These are phyloP conservation scores for Clitopilus passeckerianus DNA, from an alignment of 768 basidiomycete genomes.

Conservation along the genomic window DNA sequence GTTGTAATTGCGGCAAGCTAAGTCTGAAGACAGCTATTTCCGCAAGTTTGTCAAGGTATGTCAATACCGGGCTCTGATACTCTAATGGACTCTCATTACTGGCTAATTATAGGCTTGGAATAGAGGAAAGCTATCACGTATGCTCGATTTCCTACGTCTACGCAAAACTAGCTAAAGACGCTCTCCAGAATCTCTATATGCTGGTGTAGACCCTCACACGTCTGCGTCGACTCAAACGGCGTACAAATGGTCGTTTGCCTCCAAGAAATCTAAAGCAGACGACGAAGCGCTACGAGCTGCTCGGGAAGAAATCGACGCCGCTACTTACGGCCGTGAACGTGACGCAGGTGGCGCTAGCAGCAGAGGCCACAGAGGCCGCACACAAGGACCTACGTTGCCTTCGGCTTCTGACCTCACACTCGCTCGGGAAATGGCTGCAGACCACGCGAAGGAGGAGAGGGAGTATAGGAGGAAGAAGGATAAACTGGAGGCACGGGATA, in stretches of 20 bases:
- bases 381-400: constrained; percentile 68
- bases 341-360: constrained; percentile 13
- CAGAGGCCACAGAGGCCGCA: constrained; percentile 16
- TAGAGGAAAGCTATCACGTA: constrained; percentile 66
- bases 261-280: constrained; percentile 58
- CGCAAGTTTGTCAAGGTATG: constrained; percentile 85
- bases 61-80: neutral
- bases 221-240: constrained; percentile 68
- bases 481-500: constrained; percentile 58
- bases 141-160: constrained; percentile 9
- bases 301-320: constrained; percentile 53
- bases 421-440: constrained; percentile 57
- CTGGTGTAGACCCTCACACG: constrained; percentile 51
- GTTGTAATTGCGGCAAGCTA: constrained; percentile 14
- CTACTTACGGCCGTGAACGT: constrained; percentile 33
- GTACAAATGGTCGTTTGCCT: constrained; percentile 86
- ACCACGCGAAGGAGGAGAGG: constrained; percentile 48
- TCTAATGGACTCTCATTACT: constrained; percentile 1
- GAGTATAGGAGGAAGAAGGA: constrained; percentile 63
- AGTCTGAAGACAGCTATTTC: constrained; percentile 63
- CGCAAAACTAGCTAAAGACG: neutral
- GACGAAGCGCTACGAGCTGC: constrained; percentile 50
- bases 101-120: constrained; percentile 64
- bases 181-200: constrained; percentile 47
- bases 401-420: constrained; percentile 64